phyloP scores from a whole-genome alignment of 768 basidiomycete genomes.

The Mycena crocata region DNA sequence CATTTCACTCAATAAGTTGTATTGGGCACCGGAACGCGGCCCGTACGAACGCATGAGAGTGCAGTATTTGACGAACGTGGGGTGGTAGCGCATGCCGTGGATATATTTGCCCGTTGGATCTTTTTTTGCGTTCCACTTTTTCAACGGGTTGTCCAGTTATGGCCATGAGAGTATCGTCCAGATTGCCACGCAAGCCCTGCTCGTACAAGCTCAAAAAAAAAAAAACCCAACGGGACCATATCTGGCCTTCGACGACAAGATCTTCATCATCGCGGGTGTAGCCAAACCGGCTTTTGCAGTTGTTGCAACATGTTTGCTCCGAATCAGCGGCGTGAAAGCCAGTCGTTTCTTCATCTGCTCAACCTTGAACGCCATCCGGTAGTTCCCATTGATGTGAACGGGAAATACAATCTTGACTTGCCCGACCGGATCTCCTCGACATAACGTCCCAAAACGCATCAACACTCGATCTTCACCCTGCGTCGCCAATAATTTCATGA shows the following conservation, averaged over 20 bases:
- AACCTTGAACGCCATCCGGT: too few relatives aligned
- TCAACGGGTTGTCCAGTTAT: neutral
- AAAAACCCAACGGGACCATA: slow-evolving; percentile 2
- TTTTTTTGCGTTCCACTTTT: neutral
- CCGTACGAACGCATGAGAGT: slow-evolving; percentile 17
- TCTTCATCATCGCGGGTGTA: neutral
- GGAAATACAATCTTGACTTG: too few relatives aligned
- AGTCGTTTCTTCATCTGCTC: too few relatives aligned
- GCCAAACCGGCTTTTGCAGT: neutral
- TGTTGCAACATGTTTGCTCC: neutral
- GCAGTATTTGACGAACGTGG: neutral
- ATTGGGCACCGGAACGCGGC: slow-evolving; percentile 10
- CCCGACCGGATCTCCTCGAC: too few relatives aligned
- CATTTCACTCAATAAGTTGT: slow-evolving; percentile 2
- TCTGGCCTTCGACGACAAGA: slow-evolving; percentile 1
- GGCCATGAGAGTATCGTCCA: slow-evolving; percentile 5
- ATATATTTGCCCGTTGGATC: neutral
- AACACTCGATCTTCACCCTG: too few relatives aligned
- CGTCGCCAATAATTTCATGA: too few relatives aligned
- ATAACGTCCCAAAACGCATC: too few relatives aligned
- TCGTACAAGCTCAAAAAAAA: neutral
- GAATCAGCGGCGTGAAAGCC: neutral
- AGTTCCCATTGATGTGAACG: too few relatives aligned
- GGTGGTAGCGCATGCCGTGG: slow-evolving; percentile 5
- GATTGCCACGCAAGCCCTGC: neutral